Evolutionary conservation across 129 eudicot species (phyloP).

Genomic region (Lactuca saligna): DNA sequence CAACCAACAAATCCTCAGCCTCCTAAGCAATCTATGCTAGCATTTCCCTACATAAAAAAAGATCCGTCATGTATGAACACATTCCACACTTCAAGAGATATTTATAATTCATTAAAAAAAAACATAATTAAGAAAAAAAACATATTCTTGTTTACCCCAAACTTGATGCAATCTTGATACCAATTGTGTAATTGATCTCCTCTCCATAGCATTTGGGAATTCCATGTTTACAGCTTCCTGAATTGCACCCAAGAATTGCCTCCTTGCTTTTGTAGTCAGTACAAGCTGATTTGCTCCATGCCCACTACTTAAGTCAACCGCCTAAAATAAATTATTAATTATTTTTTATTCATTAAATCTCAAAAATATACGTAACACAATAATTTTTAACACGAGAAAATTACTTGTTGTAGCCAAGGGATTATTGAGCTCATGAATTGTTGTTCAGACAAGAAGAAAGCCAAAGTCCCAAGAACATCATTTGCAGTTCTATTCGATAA

Average conservation of each 20-base stretch:
- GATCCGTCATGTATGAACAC: too few species aligned
- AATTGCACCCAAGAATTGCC: slow-evolving; percentile 51
- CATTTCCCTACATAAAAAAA: slow-evolving; percentile 42
- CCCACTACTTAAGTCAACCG: slow-evolving; percentile 54
- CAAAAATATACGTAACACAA: too few species aligned
- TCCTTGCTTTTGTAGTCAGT: slow-evolving; percentile 53
- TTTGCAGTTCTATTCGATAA: slow-evolving; percentile 60
- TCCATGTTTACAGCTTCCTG: slow-evolving; percentile 61
- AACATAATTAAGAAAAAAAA: neutral
- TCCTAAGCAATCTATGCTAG: neutral
- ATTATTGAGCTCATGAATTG: slow-evolving; percentile 57
- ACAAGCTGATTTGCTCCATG: slow-evolving; percentile 59
- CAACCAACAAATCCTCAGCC: neutral
- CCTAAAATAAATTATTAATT: slow-evolving; percentile 32
- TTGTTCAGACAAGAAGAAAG: slow-evolving; percentile 61
- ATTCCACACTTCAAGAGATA: neutral
- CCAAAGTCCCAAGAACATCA: slow-evolving; percentile 58
- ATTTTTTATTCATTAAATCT: neutral
- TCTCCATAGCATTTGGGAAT: slow-evolving; percentile 53
- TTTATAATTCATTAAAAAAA: neutral
- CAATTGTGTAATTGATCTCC: slow-evolving; percentile 52
- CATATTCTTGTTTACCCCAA: slow-evolving; percentile 57
- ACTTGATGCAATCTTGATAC: slow-evolving; percentile 59
- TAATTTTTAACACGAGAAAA: neutral
- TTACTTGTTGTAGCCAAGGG: slow-evolving; percentile 94